phyloP scores from a whole-genome alignment of 1,139 yeast genomes.

The Magnusiomyces suaveolens region DNA sequence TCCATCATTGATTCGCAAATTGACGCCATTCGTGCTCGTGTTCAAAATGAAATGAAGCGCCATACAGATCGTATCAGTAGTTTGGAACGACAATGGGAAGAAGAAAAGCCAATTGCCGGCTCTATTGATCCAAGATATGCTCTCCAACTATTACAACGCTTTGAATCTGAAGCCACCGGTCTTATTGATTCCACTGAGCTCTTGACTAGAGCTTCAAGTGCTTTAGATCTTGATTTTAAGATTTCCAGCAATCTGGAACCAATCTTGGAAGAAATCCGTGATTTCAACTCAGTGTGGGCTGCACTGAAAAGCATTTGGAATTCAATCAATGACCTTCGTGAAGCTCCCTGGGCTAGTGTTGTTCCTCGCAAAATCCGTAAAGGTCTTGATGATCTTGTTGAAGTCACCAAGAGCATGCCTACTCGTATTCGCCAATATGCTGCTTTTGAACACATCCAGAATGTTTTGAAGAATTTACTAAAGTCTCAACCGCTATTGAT shows the following conservation, averaged over 20 bases:
- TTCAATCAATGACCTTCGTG: slow-evolving; percentile 40
- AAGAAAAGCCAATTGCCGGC: slow-evolving; percentile 43
- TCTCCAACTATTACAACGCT: slow-evolving; percentile 37
- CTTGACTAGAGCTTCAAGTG: slow-evolving; percentile 37
- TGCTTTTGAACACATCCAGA: slow-evolving; percentile 55
- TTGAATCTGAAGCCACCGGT: slow-evolving; percentile 32
- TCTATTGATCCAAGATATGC: slow-evolving; percentile 44
- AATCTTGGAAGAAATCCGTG: slow-evolving; percentile 44
- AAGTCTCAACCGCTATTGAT: slow-evolving; percentile 37
- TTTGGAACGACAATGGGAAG: slow-evolving; percentile 40
- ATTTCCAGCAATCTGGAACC: slow-evolving; percentile 29
- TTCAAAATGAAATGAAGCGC: slow-evolving; percentile 38
- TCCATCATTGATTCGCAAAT: slow-evolving; percentile 37
- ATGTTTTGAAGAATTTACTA: slow-evolving; percentile 36
- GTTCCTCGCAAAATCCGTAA: slow-evolving; percentile 42
- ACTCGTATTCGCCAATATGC: slow-evolving; percentile 54
- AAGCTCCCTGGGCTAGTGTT: slow-evolving; percentile 43
- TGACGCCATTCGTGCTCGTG: slow-evolving; percentile 37
- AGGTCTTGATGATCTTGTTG: slow-evolving; percentile 44
- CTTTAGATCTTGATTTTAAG: slow-evolving; percentile 36
- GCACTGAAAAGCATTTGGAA: slow-evolving; percentile 50
- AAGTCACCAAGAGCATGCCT: slow-evolving; percentile 46
- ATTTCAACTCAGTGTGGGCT: slow-evolving; percentile 57
- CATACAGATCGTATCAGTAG: slow-evolving; percentile 32
- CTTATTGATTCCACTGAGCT: slow-evolving; percentile 24